Percentiles rank a stretch among this genome's conserved stretches.
phyloP scores from a whole-genome alignment of 2,329 filamentous ascomycete genomes.

The Stachybotrys chartarum region DNA sequence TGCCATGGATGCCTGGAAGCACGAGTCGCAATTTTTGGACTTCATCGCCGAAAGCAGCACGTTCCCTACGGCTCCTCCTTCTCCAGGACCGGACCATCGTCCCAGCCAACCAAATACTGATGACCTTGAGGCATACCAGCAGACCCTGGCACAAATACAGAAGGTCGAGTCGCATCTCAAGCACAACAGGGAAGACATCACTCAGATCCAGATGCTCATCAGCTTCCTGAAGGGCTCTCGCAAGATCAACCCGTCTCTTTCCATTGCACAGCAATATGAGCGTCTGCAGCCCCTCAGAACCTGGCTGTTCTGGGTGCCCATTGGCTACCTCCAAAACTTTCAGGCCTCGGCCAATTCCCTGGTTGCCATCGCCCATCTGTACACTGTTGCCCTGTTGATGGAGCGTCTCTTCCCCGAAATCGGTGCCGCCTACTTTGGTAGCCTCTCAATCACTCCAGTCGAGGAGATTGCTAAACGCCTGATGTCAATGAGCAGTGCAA shows the following conservation, averaged over 20 bases:
- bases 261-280: slow-evolving; percentile 80
- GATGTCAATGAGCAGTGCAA: slow-evolving; percentile 57
- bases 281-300: slow-evolving; percentile 80
- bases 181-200: slow-evolving; percentile 61
- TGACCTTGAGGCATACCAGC: slow-evolving; percentile 61
- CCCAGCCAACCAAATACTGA: slow-evolving; percentile 60
- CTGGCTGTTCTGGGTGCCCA: slow-evolving; percentile 94
- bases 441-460: slow-evolving; percentile 70
- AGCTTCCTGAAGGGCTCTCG: slow-evolving; percentile 66
- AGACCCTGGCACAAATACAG: slow-evolving; percentile 58
- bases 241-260: slow-evolving; percentile 61
- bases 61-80: slow-evolving; percentile 59
- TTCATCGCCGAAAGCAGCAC: slow-evolving; percentile 76
- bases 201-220: slow-evolving; percentile 61
- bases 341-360: slow-evolving; percentile 71
- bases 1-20: slow-evolving; percentile 86
- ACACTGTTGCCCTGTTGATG: slow-evolving; percentile 78
- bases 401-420: slow-evolving; percentile 90
- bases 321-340: slow-evolving; percentile 72
- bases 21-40: slow-evolving; percentile 78
- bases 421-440: slow-evolving; percentile 80
- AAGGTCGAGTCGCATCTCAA: slow-evolving; percentile 62
- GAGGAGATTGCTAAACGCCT: slow-evolving; percentile 80
- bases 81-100: slow-evolving; percentile 53
- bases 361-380: slow-evolving; percentile 83